These are phyloP conservation scores for Cladosporium sp. DNA, from an alignment of 2,329 filamentous ascomycete species.

Conservation along the genomic window DNA sequence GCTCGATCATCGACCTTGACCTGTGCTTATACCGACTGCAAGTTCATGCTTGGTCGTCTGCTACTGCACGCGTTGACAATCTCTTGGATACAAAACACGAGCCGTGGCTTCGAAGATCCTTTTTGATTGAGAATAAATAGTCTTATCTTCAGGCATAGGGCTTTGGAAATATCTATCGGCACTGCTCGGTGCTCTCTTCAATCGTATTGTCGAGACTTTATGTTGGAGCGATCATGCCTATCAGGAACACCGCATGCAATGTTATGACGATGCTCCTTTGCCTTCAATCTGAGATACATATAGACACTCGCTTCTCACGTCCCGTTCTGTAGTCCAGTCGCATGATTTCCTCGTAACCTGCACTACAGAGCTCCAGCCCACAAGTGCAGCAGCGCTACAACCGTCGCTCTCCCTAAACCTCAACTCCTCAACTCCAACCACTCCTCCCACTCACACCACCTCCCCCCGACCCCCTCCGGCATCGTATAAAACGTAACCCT, in stretches of 20 bases:
- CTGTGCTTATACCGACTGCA: not conserved
- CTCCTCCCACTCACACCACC: conserved; percentile 24
- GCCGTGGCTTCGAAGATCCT: no score
- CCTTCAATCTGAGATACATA: no score
- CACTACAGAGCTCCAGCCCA: not conserved
- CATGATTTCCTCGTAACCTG: not conserved
- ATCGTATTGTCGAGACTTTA: no score
- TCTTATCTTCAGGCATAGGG: not conserved
- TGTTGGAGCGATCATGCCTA: no score
- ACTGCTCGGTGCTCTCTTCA: not conserved
- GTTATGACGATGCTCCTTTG: no score
- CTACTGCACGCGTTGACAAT: no score
- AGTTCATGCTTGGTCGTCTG: not conserved
- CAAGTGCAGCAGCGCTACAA: no score
- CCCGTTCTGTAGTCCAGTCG: not conserved
- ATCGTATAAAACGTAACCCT: conserved; percentile 22
- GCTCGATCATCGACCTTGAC: not conserved
- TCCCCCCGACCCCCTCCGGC: conserved; percentile 21
- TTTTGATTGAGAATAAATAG: not conserved
- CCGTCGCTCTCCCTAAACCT: not conserved
- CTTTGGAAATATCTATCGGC: no score
- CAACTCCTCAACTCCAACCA: conserved; percentile 10
- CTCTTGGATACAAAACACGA: no score
- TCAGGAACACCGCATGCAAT: no score
- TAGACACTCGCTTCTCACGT: not conserved